phyloP scores from a whole-genome alignment of 371 early-diverging fungal genomes.

The Lichtheimia ornata region DNA sequence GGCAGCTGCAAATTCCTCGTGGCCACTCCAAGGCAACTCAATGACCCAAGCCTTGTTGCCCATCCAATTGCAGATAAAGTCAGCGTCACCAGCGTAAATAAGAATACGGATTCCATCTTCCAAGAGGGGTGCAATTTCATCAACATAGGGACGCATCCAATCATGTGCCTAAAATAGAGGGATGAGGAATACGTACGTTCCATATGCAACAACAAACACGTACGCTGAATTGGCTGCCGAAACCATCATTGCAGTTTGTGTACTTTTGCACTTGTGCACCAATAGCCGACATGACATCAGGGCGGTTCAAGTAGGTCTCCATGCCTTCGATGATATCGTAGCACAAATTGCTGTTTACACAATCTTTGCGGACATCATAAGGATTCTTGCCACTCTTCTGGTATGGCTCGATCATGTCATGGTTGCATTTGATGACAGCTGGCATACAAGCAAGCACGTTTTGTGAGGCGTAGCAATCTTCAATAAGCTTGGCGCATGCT shows the following conservation, averaged over 20 bases:
- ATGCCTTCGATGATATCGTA: slow-evolving; percentile 81
- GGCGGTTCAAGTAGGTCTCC: slow-evolving; percentile 74
- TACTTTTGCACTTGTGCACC: slow-evolving; percentile 49
- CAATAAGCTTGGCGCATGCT: slow-evolving; percentile 78
- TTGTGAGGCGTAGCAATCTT: slow-evolving; percentile 81
- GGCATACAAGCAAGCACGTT: slow-evolving; percentile 77
- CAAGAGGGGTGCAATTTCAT: slow-evolving; percentile 75
- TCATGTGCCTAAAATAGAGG: slow-evolving; percentile 60
- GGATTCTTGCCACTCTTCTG: slow-evolving; percentile 73
- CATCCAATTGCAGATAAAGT: slow-evolving; percentile 90
- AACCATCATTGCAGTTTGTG: slow-evolving; percentile 79
- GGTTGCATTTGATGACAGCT: slow-evolving; percentile 86
- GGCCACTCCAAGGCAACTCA: slow-evolving; percentile 82
- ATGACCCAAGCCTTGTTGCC: slow-evolving; percentile 93
- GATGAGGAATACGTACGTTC: slow-evolving; percentile 46
- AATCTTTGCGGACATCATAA: slow-evolving; percentile 80
- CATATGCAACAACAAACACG: slow-evolving; percentile 22
- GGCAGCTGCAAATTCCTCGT: slow-evolving; percentile 63
- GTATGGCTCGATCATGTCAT: slow-evolving; percentile 62
- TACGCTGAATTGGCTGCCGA: slow-evolving; percentile 61
- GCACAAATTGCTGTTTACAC: slow-evolving; percentile 67
- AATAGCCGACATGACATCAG: slow-evolving; percentile 79
- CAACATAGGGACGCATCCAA: slow-evolving; percentile 88
- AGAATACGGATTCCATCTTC: slow-evolving; percentile 77
- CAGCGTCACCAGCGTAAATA: slow-evolving; percentile 89